Base-by-base conservation (phyloP, 306 rosid genomes). In the Abrus pulchellus region DNA sequence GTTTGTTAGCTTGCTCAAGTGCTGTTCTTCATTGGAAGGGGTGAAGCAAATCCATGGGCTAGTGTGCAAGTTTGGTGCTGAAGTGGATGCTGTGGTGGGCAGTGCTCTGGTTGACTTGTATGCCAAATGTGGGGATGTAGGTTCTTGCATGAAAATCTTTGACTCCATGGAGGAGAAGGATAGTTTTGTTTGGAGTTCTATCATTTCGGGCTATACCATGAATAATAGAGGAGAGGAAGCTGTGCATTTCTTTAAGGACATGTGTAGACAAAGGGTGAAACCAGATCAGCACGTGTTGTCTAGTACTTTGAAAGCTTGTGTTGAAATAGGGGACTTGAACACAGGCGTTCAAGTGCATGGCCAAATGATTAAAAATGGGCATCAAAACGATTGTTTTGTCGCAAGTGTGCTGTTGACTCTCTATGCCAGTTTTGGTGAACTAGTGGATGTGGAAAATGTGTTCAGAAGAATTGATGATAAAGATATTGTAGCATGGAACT, bases 401-500 rank as follows among this genome's bases (percentile, higher is more conserved):
- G 89, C 86, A 40, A 86, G 82, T 82, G 83, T 78, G 77, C 49
- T 88, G 66, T 60, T 88, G 77, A 53, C 69, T 20, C 88, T 83
- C 67, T 83, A 88, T 75, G 84, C 85, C n/a, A 50, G 52, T 83
- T 81, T 78, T 49, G 75, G 87, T 29, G 73, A 79, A 61, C 84
- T 83, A 54, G 74, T 40, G 49, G 80, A 75, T 30, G 89, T 75
- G 1, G 86, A 86, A 60, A 88, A 86, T 80, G 64, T 86, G 88
- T 88, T 86, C 43, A 66, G 79, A 54, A 83, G 86, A 72, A 81
- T 86, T 45, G 66, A 41, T 52, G 34, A 78, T 47, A 83, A 84
- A 75, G 92, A 88, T 81, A 82, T 86, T 81, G 87, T 86, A 53
- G 84, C 92, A 45, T 88, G 89, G 89, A 88, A 86, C 77, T 65